Conservation (phyloP, 768 basidiomycete genomes). For the Austroboletus festivus region DNA sequence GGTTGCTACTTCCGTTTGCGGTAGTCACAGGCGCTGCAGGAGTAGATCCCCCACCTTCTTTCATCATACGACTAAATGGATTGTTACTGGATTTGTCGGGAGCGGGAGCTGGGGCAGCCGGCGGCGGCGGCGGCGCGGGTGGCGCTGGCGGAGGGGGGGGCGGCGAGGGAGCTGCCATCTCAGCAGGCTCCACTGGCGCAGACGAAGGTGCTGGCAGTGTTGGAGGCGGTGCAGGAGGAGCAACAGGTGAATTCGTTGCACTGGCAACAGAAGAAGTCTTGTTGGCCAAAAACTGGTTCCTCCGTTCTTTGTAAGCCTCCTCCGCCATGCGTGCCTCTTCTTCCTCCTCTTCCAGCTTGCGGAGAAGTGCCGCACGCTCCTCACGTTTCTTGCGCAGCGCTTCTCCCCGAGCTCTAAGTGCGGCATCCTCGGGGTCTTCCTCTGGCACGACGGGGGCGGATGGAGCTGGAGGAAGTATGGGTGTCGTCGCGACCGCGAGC, state of each 20-base stretch:
- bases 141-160: slow-evolving; percentile 36
- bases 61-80: slow-evolving; percentile 73
- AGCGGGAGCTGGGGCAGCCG: slow-evolving; percentile 27
- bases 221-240: slow-evolving; percentile 38
- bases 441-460: slow-evolving; percentile 36
- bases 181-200: slow-evolving; percentile 8
- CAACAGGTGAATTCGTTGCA: slow-evolving; percentile 33
- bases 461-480: slow-evolving; percentile 36
- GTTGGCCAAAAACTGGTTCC: slow-evolving; percentile 36
- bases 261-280: slow-evolving; percentile 34
- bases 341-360: slow-evolving; percentile 68
- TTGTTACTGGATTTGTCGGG: slow-evolving; percentile 63
- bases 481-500: too few species aligned
- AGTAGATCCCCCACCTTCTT: slow-evolving; percentile 40
- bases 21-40: slow-evolving; percentile 25
- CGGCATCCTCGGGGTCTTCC: slow-evolving; percentile 77
- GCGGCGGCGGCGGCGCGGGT: slow-evolving; percentile 23
- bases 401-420: slow-evolving; percentile 64
- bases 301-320: slow-evolving; percentile 36
- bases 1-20: slow-evolving; percentile 59
- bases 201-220: slow-evolving; percentile 28
- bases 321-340: slow-evolving; percentile 51
- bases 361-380: slow-evolving; percentile 65
- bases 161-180: slow-evolving; percentile 31
- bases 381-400: slow-evolving; percentile 69